A percentile compares a stretch with the other conserved stretches of the same genome.
These are phyloP conservation scores for Claviceps digitariae DNA, from an alignment of 2,329 filamentous ascomycete genomes.

Conservation along the genomic window DNA sequence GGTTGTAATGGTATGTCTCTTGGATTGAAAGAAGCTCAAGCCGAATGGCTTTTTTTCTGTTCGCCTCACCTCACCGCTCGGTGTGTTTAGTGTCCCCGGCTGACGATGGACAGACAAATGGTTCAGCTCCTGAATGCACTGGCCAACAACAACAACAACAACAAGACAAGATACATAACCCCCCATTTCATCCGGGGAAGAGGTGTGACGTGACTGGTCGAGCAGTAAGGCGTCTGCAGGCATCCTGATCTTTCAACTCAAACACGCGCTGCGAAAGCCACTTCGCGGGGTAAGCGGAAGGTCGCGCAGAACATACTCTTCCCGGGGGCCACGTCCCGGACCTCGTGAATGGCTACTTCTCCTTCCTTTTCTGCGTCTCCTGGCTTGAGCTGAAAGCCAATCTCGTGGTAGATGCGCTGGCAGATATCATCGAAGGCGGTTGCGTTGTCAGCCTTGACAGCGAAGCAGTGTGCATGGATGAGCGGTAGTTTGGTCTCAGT, in stretches of 20 bases:
- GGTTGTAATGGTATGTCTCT: background rate
- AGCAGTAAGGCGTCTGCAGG: background rate
- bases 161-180: too few species aligned
- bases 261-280: conserved; percentile 53
- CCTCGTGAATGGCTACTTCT: conserved; percentile 48
- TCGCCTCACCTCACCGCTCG: too few species aligned
- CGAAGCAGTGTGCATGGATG: conserved; percentile 92
- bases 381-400: conserved; percentile 26
- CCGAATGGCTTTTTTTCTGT: background rate
- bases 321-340: conserved; percentile 79
- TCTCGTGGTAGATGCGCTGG: conserved; percentile 25
- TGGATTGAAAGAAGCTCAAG: background rate
- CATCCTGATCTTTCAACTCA: background rate
- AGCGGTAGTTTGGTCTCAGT: conserved; percentile 55
- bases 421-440: conserved; percentile 40
- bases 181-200: too few species aligned
- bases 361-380: conserved; percentile 33
- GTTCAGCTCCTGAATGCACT: background rate
- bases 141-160: background rate
- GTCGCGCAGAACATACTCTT: conserved; percentile 97
- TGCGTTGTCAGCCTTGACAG: conserved; percentile 65
- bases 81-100: background rate
- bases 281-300: conserved; percentile 69
- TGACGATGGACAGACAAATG: background rate
- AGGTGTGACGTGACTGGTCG: background rate